Evolutionary conservation across 208 protist species (phyloP).

Genomic region (Acanthamoeba castellanii): DNA sequence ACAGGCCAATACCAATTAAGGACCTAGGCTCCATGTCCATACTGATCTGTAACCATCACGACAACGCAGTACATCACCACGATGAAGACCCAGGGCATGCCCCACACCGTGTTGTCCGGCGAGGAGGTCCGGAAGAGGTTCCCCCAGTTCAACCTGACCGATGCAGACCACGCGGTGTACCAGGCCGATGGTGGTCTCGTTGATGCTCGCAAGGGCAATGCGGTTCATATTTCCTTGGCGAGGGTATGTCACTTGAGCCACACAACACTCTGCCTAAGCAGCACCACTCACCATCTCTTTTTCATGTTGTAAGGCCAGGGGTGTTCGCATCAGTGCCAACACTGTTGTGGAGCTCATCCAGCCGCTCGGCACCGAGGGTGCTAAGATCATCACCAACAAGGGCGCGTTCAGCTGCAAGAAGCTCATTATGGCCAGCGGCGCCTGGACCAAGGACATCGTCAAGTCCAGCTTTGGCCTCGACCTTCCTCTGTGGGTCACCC

Average conservation of each 20-base stretch:
- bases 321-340: conserved; percentile 11
- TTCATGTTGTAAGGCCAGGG: background rate
- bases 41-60: background rate
- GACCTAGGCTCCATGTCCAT: background rate
- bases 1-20: background rate
- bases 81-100: conserved; percentile 51
- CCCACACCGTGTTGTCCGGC: conserved; percentile 23
- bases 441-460: conserved; percentile 57
- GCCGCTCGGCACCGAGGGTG: conserved; percentile 40
- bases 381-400: conserved; percentile 48
- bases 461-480: conserved; percentile 60
- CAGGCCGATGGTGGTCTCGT: conserved; percentile 73
- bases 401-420: conserved; percentile 59
- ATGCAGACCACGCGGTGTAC: conserved; percentile 48
- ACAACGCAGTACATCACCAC: background rate
- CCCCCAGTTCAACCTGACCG: conserved; percentile 62
- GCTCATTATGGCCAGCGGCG: conserved; percentile 18
- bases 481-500: conserved; percentile 54
- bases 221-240: conserved; percentile 4
- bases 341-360: conserved; percentile 45
- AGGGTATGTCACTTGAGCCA: background rate
- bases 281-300: no score
- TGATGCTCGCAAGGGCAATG: conserved; percentile 60
- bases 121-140: conserved; percentile 56
- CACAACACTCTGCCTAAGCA: no score